Base-by-base conservation (phyloP, 441 rosid species). In the Brassica hybrid region DNA sequence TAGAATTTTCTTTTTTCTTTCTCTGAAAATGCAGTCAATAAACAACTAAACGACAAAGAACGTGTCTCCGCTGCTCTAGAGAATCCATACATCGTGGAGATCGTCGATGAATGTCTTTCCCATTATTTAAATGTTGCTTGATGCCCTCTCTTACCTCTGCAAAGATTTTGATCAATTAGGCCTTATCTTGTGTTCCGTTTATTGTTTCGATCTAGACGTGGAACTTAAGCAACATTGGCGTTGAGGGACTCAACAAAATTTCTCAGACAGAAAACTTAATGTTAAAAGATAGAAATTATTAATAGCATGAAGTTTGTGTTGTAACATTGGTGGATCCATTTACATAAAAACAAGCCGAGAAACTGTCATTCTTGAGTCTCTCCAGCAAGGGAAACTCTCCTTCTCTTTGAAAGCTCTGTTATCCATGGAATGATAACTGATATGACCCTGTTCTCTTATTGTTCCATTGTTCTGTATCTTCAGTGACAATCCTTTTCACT, bases 11-110 rank as follows among this genome's bases (percentile, higher is more conserved):
- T 12, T 41, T 41, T 41, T 11, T 54, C 21, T 54, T 67, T 48
- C 11, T 57, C 61, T 36, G 43, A 0, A 60, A 66, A 77, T 23
- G 78, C 93, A 94, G 99, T 93, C 64, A 94, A 93, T 65, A 91
- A 94, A 76, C 99, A 91, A 71, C 82, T 93, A 70, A 93, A 94
- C 50, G 99, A 94, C 71, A 91, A 91, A 83, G 98, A 93, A 76
- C 84, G 99, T 78, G 93, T 93, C 1, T 96, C 99, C 3, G 98
- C 96, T 63, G 98, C 98, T 17, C 71, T 93, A 79, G 97, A 94
- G 87, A 94, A 88, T 79, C 97, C 99, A 43, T 85, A 88, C 83
- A 88, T 94, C 17, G 88, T 93, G 78, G 97, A 86, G 27, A 89
- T 90, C 93, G 93, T 94, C 7, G 96, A 94, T 43, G 97, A 89